phyloP scores from a whole-genome alignment of 768 basidiomycete species.

The Mycena sanguinolenta region DNA sequence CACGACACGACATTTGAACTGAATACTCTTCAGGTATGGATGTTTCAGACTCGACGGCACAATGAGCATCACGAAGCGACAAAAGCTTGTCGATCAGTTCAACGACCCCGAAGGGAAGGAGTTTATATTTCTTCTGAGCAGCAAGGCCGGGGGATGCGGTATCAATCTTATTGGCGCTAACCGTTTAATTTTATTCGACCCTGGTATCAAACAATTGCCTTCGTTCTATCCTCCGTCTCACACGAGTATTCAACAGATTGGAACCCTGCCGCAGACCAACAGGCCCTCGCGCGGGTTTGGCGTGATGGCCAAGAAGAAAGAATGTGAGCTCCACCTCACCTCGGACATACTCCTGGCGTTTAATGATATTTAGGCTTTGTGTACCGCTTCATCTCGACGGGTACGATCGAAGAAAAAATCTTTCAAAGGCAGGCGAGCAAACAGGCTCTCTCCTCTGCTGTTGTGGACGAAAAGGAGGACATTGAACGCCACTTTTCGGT shows the following conservation, averaged over 20 bases:
- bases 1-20: conserved; percentile 12
- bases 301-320: conserved; percentile 99
- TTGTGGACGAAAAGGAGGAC: conserved; percentile 97
- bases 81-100: conserved; percentile 96
- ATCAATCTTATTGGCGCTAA: conserved; percentile 98
- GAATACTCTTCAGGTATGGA: conserved; percentile 73
- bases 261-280: conserved; percentile 99
- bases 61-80: conserved; percentile 91
- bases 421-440: conserved; percentile 98
- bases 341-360: background rate
- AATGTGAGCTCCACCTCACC: conserved; percentile 70
- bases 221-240: conserved; percentile 8
- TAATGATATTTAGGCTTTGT: conserved; percentile 80
- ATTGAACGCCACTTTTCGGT: conserved; percentile 95
- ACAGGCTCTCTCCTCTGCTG: conserved; percentile 96
- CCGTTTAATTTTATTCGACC: conserved; percentile 94
- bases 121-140: conserved; percentile 94
- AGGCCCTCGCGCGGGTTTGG: conserved; percentile 98
- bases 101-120: conserved; percentile 94
- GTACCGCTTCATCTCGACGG: conserved; percentile 97
- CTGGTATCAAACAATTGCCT: conserved; percentile 61
- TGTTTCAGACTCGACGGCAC: conserved; percentile 95
- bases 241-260: conserved; percentile 72
- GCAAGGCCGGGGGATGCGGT: conserved; percentile 96
- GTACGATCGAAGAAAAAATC: conserved; percentile 99